A percentile compares a stretch with the other conserved stretches of the same genome.
These are phyloP conservation scores for Scenedesmus sp. DNA, from an alignment of 163 green algal genomes.

Conservation along the genomic window DNA sequence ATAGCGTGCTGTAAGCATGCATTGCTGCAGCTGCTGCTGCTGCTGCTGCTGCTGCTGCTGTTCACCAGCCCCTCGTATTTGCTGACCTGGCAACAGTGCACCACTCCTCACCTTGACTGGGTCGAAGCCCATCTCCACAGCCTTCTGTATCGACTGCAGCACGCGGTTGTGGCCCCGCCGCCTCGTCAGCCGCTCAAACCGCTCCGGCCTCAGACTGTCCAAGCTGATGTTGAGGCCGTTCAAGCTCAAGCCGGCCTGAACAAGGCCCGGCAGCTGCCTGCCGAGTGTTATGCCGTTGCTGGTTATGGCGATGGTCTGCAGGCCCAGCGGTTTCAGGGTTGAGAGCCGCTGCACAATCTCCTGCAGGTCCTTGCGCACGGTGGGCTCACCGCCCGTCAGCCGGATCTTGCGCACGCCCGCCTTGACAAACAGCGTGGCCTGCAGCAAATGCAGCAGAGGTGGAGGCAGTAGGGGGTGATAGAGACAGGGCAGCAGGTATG, in stretches of 20 bases:
- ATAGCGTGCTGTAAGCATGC: slow-evolving; percentile 82
- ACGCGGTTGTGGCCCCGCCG: slow-evolving; percentile 87
- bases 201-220: slow-evolving; percentile 92
- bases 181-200: slow-evolving; percentile 93
- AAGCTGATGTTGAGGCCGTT: slow-evolving; percentile 94
- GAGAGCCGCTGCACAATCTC: slow-evolving; percentile 78
- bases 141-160: slow-evolving; percentile 83
- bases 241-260: slow-evolving; percentile 69
- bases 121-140: slow-evolving; percentile 85
- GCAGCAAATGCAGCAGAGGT: slow-evolving; percentile 20
- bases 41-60: background rate
- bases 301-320: slow-evolving; percentile 91
- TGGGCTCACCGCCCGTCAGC: slow-evolving; percentile 98
- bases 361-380: slow-evolving; percentile 90
- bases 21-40: background rate
- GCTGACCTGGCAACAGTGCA: too few relatives aligned
- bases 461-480: background rate
- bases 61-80: background rate
- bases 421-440: slow-evolving; percentile 93
- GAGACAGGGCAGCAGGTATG: background rate
- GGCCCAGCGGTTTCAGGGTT: slow-evolving; percentile 65
- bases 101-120: slow-evolving; percentile 86
- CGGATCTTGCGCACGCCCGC: slow-evolving; percentile 95
- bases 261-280: slow-evolving; percentile 76
- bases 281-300: slow-evolving; percentile 94